Conservation (phyloP, 805 yeast species). For the Myxozyma mucilagina region DNA sequence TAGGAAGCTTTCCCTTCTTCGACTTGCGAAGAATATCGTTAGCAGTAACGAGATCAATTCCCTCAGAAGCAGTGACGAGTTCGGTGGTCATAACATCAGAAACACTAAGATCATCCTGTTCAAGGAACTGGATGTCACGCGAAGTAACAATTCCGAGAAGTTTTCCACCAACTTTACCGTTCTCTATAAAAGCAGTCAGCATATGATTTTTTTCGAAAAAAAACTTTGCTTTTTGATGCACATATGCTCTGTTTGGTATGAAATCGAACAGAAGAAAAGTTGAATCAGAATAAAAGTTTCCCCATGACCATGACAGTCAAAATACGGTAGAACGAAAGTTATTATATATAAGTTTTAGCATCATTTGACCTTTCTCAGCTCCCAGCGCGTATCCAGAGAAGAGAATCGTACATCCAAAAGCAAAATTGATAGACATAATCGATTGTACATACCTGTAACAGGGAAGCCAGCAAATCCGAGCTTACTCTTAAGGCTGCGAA, state of each 20-base stretch:
- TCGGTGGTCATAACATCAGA: slow-evolving; percentile 88
- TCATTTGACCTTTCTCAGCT: slow-evolving; percentile 21
- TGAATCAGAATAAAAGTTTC: slow-evolving; percentile 24
- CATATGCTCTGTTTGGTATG: no score
- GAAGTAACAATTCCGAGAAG: slow-evolving; percentile 94
- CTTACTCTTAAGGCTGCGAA: slow-evolving; percentile 63
- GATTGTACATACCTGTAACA: slow-evolving; percentile 83
- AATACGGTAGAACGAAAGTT: slow-evolving; percentile 99
- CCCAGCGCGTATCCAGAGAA: not conserved
- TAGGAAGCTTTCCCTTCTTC: slow-evolving; percentile 97
- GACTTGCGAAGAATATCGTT: slow-evolving; percentile 87
- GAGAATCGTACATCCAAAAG: not conserved
- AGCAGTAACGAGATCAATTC: slow-evolving; percentile 81
- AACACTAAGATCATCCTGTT: slow-evolving; percentile 61
- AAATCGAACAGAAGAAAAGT: not conserved
- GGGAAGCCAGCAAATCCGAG: slow-evolving; percentile 98
- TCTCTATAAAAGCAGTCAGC: slow-evolving; percentile 52
- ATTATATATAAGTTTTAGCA: slow-evolving; percentile 44
- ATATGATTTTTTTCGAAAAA: slow-evolving; percentile 26
- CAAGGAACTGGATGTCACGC: slow-evolving; percentile 95
- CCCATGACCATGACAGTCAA: slow-evolving; percentile 36
- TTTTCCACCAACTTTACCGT: slow-evolving; percentile 84
- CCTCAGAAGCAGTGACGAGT: slow-evolving; percentile 77
- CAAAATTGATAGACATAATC: not conserved
- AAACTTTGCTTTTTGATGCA: no score